phyloP scores from a whole-genome alignment of 352 stramenopile genomes.

The Globisporangium irregulare region DNA sequence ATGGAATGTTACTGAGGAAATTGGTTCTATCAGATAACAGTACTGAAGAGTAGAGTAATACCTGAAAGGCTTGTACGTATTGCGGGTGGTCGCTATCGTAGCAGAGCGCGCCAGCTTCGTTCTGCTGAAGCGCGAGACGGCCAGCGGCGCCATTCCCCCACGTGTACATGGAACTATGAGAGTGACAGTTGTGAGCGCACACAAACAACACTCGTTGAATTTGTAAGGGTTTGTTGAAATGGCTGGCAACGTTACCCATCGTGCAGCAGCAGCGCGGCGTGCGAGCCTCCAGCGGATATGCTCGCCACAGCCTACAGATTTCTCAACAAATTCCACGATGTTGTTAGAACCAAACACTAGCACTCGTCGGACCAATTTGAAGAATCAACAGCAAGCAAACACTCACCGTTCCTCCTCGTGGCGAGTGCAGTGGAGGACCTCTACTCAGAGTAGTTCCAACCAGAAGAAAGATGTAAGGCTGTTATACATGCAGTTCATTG shows the following conservation, averaged over 20 bases:
- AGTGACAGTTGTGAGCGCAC: background rate
- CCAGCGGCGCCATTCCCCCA: constrained; percentile 86
- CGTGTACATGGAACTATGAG: constrained; percentile 79
- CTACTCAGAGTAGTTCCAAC: constrained; percentile 19
- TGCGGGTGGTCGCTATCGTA: constrained; percentile 67
- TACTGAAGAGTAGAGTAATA: constrained; percentile 1
- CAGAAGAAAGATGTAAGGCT: background rate
- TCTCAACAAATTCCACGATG: background rate
- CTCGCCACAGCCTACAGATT: constrained; percentile 45
- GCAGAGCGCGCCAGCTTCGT: constrained; percentile 46
- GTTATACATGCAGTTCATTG: background rate
- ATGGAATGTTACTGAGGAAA: background rate
- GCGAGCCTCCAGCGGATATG: constrained; percentile 75
- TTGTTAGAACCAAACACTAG: background rate
- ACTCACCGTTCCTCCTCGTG: constrained; percentile 47
- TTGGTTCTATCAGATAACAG: background rate
- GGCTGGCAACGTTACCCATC: constrained; percentile 37
- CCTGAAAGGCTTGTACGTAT: constrained; percentile 49
- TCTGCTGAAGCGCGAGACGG: constrained; percentile 71
- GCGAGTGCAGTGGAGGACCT: constrained; percentile 56
- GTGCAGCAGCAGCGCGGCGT: constrained; percentile 81
- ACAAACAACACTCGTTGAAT: no score
- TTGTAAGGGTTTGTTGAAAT: no score
- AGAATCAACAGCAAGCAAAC: background rate
- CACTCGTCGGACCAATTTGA: background rate